These are phyloP conservation scores for Mitragyna speciosa DNA, from an alignment of 257 asterid genomes.

Conservation along the genomic window DNA sequence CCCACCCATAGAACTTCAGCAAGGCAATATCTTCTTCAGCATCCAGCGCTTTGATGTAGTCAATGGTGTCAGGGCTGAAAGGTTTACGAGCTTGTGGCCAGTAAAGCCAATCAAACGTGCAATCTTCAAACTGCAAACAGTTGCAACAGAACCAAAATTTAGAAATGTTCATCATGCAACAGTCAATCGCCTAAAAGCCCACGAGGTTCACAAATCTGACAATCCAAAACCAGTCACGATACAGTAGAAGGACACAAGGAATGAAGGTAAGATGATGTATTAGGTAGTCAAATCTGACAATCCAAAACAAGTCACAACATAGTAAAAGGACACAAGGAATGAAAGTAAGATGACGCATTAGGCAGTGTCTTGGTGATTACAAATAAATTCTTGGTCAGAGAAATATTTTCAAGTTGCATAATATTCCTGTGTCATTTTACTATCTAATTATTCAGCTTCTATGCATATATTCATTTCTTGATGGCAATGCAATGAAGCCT, in stretches of 20 bases:
- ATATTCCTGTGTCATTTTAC: not conserved
- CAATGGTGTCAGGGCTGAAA: conserved; percentile 54
- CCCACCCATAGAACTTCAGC: conserved; percentile 84
- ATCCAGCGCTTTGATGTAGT: conserved; percentile 62
- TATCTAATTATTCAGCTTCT: not conserved
- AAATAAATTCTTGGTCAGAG: not conserved
- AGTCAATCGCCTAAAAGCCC: not conserved
- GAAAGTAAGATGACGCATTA: not conserved
- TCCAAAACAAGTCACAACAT: not conserved
- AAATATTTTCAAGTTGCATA: not conserved
- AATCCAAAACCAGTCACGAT: not conserved
- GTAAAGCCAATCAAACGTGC: conserved; percentile 89
- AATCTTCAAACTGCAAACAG: conserved; percentile 33
- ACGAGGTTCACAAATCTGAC: not conserved
- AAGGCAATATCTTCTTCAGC: conserved; percentile 71
- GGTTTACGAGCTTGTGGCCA: conserved; percentile 90
- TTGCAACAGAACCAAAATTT: not conserved
- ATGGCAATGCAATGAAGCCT: no score
- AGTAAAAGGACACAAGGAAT: not conserved
- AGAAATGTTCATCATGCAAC: not conserved
- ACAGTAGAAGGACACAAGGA: not conserved
- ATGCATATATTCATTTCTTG: not conserved
- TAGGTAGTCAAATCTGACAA: not conserved
- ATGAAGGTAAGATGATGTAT: not conserved
- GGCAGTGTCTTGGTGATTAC: not conserved